Base-by-base conservation (phyloP, 495 filamentous ascomycete species). In the Melanomma pulvis-pyrius region DNA sequence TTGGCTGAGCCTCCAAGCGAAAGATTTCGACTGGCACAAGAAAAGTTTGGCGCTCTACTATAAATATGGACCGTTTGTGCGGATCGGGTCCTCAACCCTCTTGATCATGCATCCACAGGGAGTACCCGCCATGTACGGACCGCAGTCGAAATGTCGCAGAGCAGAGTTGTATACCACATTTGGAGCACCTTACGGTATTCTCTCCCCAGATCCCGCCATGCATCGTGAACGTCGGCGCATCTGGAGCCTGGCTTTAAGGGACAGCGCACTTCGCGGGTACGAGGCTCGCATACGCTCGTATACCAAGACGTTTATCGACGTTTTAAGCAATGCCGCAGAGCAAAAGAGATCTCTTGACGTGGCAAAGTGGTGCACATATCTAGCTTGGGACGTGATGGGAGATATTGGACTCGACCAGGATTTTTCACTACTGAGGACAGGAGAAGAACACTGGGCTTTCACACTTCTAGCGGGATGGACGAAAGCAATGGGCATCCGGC, bases 371-470 rank as follows among this genome's bases (percentile, higher is more conserved):
- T 48, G 15, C 44, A n/a, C 17, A 15, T 19, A 74, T 59, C 81
- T 76, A 52, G 68, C 72, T 19, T 83, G 82, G 49, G 82, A 84
- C 47, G 75, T 83, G 15, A 82, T 84, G 79, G 80, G 79, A 0
- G 78, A 82, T 61, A 65, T 84, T 1, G 72, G 80, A 0, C 82
- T 83, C 59, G 79, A 76, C 8, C 71, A 76, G 51, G 74, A 76
- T 6, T 83, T 82, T 63, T 30, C 71, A 24, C 60, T 66, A 54
- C 56, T 70, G n/a, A 19, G 52, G 26, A 61, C 32, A 3, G 61
- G 51, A 3, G 44, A 48, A 34, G 30, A 34, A 34, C 30, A 34
- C 30, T 34, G 30, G 30, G 30, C 30, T 4, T 34, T 34, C 30
- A 12, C 30, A 12, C 30, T 34, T 12, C 30, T 34, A 12, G 30